phyloP scores from a whole-genome alignment of 805 yeast genomes.

The Brettanomyces sp. region DNA sequence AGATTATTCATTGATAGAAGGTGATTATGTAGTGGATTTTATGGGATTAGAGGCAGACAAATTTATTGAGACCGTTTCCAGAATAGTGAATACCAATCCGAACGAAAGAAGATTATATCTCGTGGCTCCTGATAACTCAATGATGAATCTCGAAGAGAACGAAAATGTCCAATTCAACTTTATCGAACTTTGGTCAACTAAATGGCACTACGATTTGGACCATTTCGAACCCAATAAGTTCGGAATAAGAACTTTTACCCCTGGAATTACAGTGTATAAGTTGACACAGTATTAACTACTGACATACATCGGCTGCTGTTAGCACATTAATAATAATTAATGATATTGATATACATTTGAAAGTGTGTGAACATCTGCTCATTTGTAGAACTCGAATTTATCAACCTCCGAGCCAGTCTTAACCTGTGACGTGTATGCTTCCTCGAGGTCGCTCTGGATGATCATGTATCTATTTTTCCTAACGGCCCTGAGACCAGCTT shows the following conservation, averaged over 20 bases:
- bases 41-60: slow-evolving; percentile 33
- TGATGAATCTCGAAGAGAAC: slow-evolving; percentile 9
- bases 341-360: neutral
- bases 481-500: slow-evolving; percentile 97
- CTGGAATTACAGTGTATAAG: slow-evolving; percentile 56
- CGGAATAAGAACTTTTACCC: slow-evolving; percentile 34
- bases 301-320: neutral
- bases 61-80: slow-evolving; percentile 9
- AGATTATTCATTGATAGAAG: slow-evolving; percentile 1
- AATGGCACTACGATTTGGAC: slow-evolving; percentile 60
- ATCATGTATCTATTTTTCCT: slow-evolving; percentile 97
- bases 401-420: slow-evolving; percentile 93
- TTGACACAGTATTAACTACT: slow-evolving; percentile 3
- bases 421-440: slow-evolving; percentile 95
- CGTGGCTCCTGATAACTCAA: slow-evolving; percentile 22
- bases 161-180: slow-evolving; percentile 3
- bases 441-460: slow-evolving; percentile 91
- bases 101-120: slow-evolving; percentile 7
- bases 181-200: slow-evolving; percentile 26
- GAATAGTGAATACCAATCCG: slow-evolving; percentile 1
- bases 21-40: slow-evolving; percentile 28
- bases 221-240: slow-evolving; percentile 49
- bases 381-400: slow-evolving; percentile 95
- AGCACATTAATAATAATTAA: neutral
- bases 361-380: slow-evolving; percentile 5